Base-by-base conservation (phyloP, 108 stramenopile species). In the Cyclostephanos invisitatus region DNA sequence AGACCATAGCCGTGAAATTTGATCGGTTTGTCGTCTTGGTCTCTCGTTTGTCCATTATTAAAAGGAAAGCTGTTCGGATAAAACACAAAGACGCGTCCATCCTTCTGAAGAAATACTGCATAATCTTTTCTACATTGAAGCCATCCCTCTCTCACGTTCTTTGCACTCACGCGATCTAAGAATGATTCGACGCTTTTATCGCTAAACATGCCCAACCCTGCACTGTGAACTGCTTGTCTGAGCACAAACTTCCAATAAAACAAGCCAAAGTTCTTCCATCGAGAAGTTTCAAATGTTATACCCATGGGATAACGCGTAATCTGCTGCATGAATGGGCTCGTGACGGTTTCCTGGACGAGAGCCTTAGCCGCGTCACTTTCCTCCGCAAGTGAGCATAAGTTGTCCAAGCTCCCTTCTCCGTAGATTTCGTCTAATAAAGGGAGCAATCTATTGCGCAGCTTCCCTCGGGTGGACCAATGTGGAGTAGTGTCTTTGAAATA, bases 401-500 rank as follows among this genome's bases (percentile, higher is more conserved):
- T 91, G 65, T 86, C 86, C 89, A 90, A 81, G 58, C 88, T 86
- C 1, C 95, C 95, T 61, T 94, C 94, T 25, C 98, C 98, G 75
- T 97, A 99, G n/a, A 98, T 87, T 38, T 98, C 96, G 68, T 93
- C 83, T 46, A 99, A 63, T 25, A 97, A 61, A 0, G 98, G 97
- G 12, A 97, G 51, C n/a, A 99, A 83, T 70, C 91, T 83, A 65
- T 93, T 94, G 21, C 97, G 85, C 14, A 98, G 72, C 72, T 98
- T 97, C 8, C 98, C 98, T 62, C 98, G 68, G 35, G 98, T 99
- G 0, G 93, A 95, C 98, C 98, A 98, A 58, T 85, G 78, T 9
- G 96, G 97, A 29, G 96, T 96, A 9, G 95, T 94, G 75, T 97
- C 97, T 73, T 97, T 97, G 73, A 97, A 97, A 63, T 94, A 97